Conservation (phyloP, 257 asterid species). For the Solanum chilense region DNA sequence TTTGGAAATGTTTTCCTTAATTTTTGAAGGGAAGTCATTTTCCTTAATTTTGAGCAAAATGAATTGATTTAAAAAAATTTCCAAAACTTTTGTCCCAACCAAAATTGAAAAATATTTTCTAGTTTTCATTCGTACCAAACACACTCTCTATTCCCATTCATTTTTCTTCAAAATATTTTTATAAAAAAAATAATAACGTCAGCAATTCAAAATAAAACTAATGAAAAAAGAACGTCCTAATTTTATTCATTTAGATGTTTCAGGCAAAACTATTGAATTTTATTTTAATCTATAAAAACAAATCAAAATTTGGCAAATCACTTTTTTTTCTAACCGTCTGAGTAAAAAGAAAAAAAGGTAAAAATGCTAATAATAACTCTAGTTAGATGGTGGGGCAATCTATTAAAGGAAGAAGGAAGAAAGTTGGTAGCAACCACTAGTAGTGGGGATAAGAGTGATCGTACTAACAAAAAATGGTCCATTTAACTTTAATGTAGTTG, state of each 20-base stretch:
- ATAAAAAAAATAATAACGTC: too few relatives aligned
- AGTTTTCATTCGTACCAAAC: too few relatives aligned
- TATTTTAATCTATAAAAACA: neutral
- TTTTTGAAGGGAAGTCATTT: too few relatives aligned
- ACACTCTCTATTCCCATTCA: too few relatives aligned
- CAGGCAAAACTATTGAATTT: neutral
- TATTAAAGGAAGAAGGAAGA: neutral
- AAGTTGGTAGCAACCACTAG: neutral
- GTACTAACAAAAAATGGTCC: neutral
- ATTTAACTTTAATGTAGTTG: neutral
- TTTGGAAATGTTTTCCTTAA: too few relatives aligned
- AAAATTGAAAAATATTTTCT: too few relatives aligned
- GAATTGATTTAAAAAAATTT: rapidly evolving
- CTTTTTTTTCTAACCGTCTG: neutral
- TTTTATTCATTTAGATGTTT: neutral
- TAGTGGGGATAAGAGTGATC: neutral
- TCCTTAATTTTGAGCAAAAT: too few relatives aligned
- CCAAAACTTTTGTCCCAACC: too few relatives aligned
- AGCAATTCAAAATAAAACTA: too few relatives aligned
- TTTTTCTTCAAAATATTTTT: too few relatives aligned
- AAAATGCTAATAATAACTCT: neutral
- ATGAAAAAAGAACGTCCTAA: too few relatives aligned
- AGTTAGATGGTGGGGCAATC: neutral
- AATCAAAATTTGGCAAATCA: neutral
- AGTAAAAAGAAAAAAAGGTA: neutral